Percentiles rank a stretch among this genome's conserved stretches.
These are phyloP conservation scores for Lathyrus oleraceus DNA, from an alignment of 306 rosid species.

Conservation along the genomic window DNA sequence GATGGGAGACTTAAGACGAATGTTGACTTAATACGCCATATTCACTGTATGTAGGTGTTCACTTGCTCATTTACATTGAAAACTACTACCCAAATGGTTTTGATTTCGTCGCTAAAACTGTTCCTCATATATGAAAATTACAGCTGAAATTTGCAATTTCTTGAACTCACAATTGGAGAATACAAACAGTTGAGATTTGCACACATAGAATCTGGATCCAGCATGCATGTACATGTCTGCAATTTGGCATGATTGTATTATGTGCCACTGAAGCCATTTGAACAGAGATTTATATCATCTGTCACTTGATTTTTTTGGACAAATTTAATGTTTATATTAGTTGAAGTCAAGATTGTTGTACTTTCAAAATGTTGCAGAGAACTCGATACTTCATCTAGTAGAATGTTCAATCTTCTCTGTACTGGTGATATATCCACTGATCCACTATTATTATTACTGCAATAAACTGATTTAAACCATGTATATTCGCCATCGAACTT, in stretches of 20 bases:
- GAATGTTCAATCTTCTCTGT: neutral
- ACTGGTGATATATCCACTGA: neutral
- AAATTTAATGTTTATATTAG: neutral
- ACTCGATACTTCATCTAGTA: neutral
- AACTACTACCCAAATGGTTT: slow-evolving; percentile 11
- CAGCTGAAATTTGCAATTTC: neutral
- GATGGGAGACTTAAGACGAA: slow-evolving; percentile 19
- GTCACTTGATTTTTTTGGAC: slow-evolving; percentile 2
- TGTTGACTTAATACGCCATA: slow-evolving; percentile 9
- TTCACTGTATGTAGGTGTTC: neutral
- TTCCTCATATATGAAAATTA: neutral
- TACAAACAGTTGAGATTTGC: neutral
- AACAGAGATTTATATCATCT: neutral
- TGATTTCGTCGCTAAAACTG: slow-evolving; percentile 2
- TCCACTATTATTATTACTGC: neutral
- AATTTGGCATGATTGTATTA: slow-evolving; percentile 9
- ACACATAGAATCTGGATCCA: neutral
- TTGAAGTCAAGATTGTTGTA: neutral
- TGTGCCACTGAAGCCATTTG: slow-evolving; percentile 5
- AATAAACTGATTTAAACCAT: neutral
- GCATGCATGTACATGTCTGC: neutral
- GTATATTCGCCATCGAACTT: no score
- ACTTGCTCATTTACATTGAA: slow-evolving; percentile 4
- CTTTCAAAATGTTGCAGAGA: slow-evolving; percentile 16
- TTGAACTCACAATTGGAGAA: neutral